phyloP scores from a whole-genome alignment of 805 yeast genomes.

The Candida odintsovae region DNA sequence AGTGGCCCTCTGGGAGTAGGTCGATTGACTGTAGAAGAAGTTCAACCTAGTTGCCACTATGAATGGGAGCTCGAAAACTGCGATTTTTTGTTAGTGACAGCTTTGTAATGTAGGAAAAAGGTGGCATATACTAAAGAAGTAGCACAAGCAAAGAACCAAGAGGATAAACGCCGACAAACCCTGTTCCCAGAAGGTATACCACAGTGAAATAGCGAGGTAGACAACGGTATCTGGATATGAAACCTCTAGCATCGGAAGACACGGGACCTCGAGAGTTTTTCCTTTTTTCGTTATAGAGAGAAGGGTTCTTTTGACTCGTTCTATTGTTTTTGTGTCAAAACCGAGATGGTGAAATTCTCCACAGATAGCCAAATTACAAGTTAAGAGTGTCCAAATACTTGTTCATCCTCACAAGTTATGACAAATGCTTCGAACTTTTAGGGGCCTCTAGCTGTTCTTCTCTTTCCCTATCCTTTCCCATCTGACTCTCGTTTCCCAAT shows the following conservation, averaged over 20 bases:
- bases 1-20: constrained; percentile 4
- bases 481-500: too few relatives aligned
- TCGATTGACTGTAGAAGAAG: background rate
- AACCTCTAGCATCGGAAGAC: background rate
- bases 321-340: background rate
- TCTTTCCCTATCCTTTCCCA: too few relatives aligned
- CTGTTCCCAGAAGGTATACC: background rate
- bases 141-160: background rate
- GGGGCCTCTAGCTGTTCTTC: too few relatives aligned
- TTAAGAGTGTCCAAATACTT: too few relatives aligned
- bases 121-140: background rate
- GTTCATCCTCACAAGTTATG: too few relatives aligned
- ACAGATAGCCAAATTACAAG: too few relatives aligned
- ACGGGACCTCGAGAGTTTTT: too few relatives aligned
- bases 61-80: background rate
- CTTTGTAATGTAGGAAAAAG: background rate
- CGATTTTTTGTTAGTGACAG: background rate
- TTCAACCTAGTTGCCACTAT: background rate
- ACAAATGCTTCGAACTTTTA: too few relatives aligned
- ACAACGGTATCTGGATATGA: background rate
- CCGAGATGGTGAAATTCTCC: background rate
- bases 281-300: background rate
- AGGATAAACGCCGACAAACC: background rate
- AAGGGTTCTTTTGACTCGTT: background rate
- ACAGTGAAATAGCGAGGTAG: background rate